Percentiles rank a stretch among this genome's conserved stretches.
Conservation (phyloP, 441 rosid species). For the Biscutella laevigata region DNA sequence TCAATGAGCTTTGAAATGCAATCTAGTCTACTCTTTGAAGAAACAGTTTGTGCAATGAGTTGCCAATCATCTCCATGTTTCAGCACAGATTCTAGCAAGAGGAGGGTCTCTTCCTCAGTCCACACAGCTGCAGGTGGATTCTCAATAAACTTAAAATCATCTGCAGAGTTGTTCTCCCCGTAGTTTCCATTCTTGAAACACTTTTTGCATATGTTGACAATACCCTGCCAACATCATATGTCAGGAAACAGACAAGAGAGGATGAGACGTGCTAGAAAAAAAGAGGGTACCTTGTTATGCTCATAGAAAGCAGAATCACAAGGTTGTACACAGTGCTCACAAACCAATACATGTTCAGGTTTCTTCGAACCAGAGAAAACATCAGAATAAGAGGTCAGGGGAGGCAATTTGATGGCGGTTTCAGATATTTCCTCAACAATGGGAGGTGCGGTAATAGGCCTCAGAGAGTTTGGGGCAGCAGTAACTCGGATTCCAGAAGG, state of each 20-base stretch:
- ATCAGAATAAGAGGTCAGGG: slow-evolving; percentile 66
- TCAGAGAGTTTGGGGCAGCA: slow-evolving; percentile 54
- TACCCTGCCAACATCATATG: slow-evolving; percentile 32
- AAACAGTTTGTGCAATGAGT: slow-evolving; percentile 65
- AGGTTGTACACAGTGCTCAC: slow-evolving; percentile 42
- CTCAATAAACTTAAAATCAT: slow-evolving; percentile 46
- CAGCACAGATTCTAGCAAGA: slow-evolving; percentile 65
- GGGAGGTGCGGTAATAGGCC: slow-evolving; percentile 42
- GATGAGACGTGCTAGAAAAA: neutral
- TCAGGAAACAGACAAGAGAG: neutral
- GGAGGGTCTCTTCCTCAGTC: slow-evolving; percentile 77
- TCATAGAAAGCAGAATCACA: slow-evolving; percentile 49
- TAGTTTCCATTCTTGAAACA: slow-evolving; percentile 52
- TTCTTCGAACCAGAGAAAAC: slow-evolving; percentile 43
- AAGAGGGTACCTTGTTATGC: slow-evolving; percentile 37
- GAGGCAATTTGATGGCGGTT: slow-evolving; percentile 38
- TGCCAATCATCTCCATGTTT: slow-evolving; percentile 91
- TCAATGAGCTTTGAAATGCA: slow-evolving; percentile 82
- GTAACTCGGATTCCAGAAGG: slow-evolving; percentile 69
- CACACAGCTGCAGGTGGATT: slow-evolving; percentile 36
- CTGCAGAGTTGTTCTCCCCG: slow-evolving; percentile 52
- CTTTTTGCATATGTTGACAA: slow-evolving; percentile 41
- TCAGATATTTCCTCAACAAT: slow-evolving; percentile 24
- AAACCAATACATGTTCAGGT: slow-evolving; percentile 23
- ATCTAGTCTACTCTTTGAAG: slow-evolving; percentile 61